Percentiles rank a stretch among this genome's conserved stretches.
phyloP scores from a whole-genome alignment of 768 basidiomycete species.

The Austroboletus eburneus region DNA sequence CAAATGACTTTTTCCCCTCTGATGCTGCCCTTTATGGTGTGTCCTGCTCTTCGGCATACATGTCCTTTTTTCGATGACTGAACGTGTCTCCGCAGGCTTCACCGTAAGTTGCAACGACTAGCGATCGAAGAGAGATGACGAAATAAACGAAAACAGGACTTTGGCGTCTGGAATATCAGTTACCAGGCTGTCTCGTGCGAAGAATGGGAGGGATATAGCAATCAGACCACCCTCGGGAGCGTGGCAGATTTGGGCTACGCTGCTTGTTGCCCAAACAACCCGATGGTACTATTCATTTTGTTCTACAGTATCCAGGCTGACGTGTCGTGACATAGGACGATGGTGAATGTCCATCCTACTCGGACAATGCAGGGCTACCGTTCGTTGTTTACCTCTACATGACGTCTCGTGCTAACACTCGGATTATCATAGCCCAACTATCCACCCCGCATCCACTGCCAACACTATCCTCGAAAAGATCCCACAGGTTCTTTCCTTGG shows the following conservation, averaged over 20 bases:
- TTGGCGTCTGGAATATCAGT: constrained; percentile 82
- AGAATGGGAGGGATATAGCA: constrained; percentile 60
- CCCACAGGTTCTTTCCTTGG: constrained; percentile 18
- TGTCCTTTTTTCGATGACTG: constrained; percentile 18
- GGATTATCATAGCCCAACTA: constrained; percentile 26
- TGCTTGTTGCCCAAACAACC: constrained; percentile 72
- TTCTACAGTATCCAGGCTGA: constrained; percentile 2
- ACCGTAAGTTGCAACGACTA: constrained; percentile 27
- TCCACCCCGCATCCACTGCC: constrained; percentile 22
- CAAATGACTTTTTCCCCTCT: constrained; percentile 71
- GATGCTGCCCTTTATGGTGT: constrained; percentile 61
- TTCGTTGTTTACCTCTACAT: constrained; percentile 29
- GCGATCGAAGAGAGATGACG: not conserved
- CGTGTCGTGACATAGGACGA: constrained; percentile 31
- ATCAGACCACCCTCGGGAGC: constrained; percentile 63
- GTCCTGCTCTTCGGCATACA: constrained; percentile 8
- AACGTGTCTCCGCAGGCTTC: constrained; percentile 35
- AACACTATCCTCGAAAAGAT: constrained; percentile 10
- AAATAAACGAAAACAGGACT: constrained; percentile 47
- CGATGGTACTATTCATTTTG: constrained; percentile 40
- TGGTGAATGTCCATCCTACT: constrained; percentile 67
- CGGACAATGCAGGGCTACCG: constrained; percentile 62
- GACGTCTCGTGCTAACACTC: constrained; percentile 5
- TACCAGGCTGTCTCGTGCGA: constrained; percentile 64
- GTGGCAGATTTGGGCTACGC: constrained; percentile 52